Percentiles rank a stretch among this genome's conserved stretches.
Conservation (phyloP, 2,329 filamentous ascomycete species). For the Hypoxylon sp. region DNA sequence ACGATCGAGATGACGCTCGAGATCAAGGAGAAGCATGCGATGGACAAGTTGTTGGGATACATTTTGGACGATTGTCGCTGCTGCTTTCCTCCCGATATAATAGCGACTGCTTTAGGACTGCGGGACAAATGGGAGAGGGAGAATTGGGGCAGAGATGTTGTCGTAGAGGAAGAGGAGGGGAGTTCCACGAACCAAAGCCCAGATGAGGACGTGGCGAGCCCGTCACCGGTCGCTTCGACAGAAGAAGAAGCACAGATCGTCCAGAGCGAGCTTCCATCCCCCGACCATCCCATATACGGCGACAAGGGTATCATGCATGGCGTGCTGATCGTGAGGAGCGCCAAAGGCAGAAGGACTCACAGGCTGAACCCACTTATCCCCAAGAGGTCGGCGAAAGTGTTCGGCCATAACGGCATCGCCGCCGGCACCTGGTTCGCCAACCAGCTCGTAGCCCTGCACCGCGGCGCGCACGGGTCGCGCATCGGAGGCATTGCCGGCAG, state of each 20-base stretch:
- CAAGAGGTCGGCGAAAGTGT: constrained; percentile 30
- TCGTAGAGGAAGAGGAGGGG: constrained; percentile 7
- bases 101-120: constrained; percentile 18
- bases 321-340: constrained; percentile 19
- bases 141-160: constrained; percentile 38
- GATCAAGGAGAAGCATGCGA: constrained; percentile 7
- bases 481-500: constrained; percentile 40
- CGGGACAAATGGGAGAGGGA: constrained; percentile 33
- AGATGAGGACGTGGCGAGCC: not conserved
- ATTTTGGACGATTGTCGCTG: constrained; percentile 10
- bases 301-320: constrained; percentile 40
- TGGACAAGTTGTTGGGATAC: constrained; percentile 13
- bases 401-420: constrained; percentile 39
- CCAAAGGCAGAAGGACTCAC: constrained; percentile 24
- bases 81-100: constrained; percentile 33
- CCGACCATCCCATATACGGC: constrained; percentile 38
- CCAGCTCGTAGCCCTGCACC: constrained; percentile 40
- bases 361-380: constrained; percentile 32
- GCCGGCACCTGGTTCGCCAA: constrained; percentile 41
- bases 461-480: constrained; percentile 39
- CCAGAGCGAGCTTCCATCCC: constrained; percentile 22
- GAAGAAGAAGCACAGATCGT: constrained; percentile 6
- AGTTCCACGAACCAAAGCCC: not conserved
- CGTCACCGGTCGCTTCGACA: not conserved
- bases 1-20: constrained; percentile 35